Evolutionary conservation across 2,329 filamentous ascomycete genomes (phyloP), one percentile per base, ranked within the genome.

Genomic region (Cladosporium sp.): DNA sequence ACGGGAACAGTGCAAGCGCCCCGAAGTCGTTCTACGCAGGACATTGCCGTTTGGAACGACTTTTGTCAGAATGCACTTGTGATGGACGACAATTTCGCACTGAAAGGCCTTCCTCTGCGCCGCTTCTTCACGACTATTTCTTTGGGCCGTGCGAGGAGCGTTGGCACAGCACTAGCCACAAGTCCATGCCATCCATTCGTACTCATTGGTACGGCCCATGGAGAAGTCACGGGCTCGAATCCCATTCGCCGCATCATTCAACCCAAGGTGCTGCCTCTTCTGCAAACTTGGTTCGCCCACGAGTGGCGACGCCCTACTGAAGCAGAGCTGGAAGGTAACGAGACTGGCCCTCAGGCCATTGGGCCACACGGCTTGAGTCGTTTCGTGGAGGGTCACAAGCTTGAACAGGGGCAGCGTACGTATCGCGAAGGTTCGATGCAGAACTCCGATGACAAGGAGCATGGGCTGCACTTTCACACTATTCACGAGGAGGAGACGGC

Each of bases 271-370:
- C 76, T 79, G 10, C 80, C 82, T 13, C 86, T 80, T 78, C 80
- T 85, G 65, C 84, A 86, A 67, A 81, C 77, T 7, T 86, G 86
- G 83, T 88, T 88, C 68, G 74, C 77, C 26, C 85, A 88, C 69
- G 84, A 87, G 64, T 89, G 85, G 84, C 72, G 80, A 23, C 68
- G 73, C 13, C 65, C 69, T 6, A 70, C 58, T 3, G 60, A 65
- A 13, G 68, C 68, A 23, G 70, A 73, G 61, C 28, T 58, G 14
- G 39, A 26, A 13, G 63, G 66, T 28, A 25, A 54, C 3, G 49
- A 63, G 18, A 36, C 28, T 10, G 32, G 30, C 21, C 46, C 34
- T 8, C 32, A 57, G 21, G 25, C 39, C 16, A 58, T 67, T 48
- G 67, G 61, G 7, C 56, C 56, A 26, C 43, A 66, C 28, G 75